Evolutionary conservation across 495 filamentous ascomycete genomes (phyloP), one percentile per base, ranked within the genome.

Genomic region (Hypoxylon trugodes): DNA sequence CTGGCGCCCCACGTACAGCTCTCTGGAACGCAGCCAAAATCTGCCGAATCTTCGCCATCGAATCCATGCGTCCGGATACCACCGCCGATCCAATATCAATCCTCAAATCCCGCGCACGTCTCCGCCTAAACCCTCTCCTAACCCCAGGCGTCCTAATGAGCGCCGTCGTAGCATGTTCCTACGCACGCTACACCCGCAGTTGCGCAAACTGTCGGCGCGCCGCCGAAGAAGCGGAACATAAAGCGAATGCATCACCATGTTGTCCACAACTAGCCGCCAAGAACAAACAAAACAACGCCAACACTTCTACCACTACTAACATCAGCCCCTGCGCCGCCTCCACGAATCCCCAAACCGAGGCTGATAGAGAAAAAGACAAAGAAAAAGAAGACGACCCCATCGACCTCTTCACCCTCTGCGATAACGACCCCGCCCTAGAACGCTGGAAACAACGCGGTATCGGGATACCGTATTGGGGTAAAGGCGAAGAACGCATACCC

Each of bases 121-220:
- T 69, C 3, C 28, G 24, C n/a, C 56, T 74, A 19, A 74, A 74
- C 62, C 72, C 74, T 0, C 56, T 74, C 2, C 58, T 69, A 1
- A 47, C 65, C 7, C 59, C 70, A 1, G 65, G 66, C 18, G 47
- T 74, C 3, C 41, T 74, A 24, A 74, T 70, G 72, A 67, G 70
- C 49, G 73, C 73, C 13, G 62, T 76, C 15, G 51, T 71, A 3
- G 47, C 66, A 6, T 73, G 70, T 56, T 69, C 66, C 6, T 76
- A 70, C 52, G 64, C 70, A 4, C 63, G 58, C 8, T 38, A 66
- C 16, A 60, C 54, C 6, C 41, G 45, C 3, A 26, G 58, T n/a
- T 76, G 74, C 53, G 46, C 51, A 0, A 28, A 36, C 7, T 76
- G 74, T 41, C 45, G 49, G 60, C 9, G 52, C 42, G 24, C 48